Conservation (phyloP, 441 rosid genomes). For the Euphorbia celastroides region DNA sequence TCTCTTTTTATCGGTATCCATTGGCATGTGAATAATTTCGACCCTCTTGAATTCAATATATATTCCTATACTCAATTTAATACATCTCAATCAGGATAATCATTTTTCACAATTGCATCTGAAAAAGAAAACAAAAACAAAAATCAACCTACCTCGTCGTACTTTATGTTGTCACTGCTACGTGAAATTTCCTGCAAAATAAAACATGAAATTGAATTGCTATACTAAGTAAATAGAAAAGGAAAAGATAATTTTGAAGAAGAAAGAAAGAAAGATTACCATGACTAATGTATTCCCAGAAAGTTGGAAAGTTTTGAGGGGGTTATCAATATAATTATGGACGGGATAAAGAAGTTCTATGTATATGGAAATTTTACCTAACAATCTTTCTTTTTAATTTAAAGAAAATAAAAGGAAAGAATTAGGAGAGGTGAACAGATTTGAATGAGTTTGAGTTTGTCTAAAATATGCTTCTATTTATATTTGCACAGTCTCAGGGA, state of each 20-base stretch:
- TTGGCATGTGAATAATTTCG: slow-evolving; percentile 50
- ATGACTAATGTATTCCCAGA: background rate
- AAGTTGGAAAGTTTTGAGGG: background rate
- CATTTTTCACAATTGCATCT: background rate
- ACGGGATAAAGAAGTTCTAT: background rate
- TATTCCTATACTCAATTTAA: slow-evolving; percentile 30
- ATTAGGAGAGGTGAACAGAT: background rate
- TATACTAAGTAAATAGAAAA: background rate
- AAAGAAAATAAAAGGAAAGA: background rate
- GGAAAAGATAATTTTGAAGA: background rate
- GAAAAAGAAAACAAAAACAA: background rate
- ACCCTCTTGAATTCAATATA: slow-evolving; percentile 45
- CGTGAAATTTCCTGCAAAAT: background rate
- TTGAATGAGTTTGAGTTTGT: background rate
- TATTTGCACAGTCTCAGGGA: no score
- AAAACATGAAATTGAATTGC: background rate
- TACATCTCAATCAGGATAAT: background rate
- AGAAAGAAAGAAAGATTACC: background rate
- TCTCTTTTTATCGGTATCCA: slow-evolving; percentile 63
- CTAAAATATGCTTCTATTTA: no score
- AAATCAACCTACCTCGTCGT: slow-evolving; percentile 27
- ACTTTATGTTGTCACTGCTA: background rate
- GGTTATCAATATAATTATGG: background rate
- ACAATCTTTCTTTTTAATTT: background rate
- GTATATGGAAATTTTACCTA: background rate